Base-by-base conservation (phyloP, 2,329 filamentous ascomycete species). In the Fusarium subtropicale region DNA sequence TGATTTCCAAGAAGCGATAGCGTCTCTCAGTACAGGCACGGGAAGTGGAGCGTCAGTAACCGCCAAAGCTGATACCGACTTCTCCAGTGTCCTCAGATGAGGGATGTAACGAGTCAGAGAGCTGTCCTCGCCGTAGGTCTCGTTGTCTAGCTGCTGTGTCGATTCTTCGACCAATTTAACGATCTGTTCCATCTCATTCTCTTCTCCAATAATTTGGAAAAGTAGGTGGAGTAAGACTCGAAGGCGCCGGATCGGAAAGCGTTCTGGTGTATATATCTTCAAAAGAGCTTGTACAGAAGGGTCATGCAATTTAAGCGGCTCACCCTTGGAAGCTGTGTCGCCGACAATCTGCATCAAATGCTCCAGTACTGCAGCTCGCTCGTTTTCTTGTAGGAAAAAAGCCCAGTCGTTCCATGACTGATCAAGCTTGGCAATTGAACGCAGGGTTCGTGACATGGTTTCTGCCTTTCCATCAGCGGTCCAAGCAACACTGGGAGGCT, bases 351-450 rank as follows among this genome's bases (percentile, higher is more conserved):
- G 81, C 44, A 91, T 76, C 31, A 89, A 81, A 71, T 91, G 86
- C 67, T 91, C 88, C 20, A 91, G 79, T 2, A 88, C 85, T 4
- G 87, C 86, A 11, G 83, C 84, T 62, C 85, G 86, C 76, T 87
- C 86, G 8, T 76, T 67, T 45, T 84, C 86, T 1, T 82, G 78
- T 9, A 90, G 75, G 44, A 85, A 81, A 57, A 83, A 83, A 3
- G 84, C 85, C 84, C 87, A 87, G 54, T 90, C 86, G 44, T 85
- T 82, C 74, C 80, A 85, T n/a, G 83, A 85, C 54, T 81, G 81
- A 59, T 86, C 86, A 18, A 91, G 81, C 66, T 88, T 89, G 30
- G 89, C 82, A 52, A 91, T 84, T 6, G 86, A 85, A 24, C 85
- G 84, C 16, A 92, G 78, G 0, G 88, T 85, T 36, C 90, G 85